Evolutionary conservation across 1,284 basidiomycete genomes (phyloP), one percentile per base, ranked within the genome.

Genomic region (Lentinus polychrous): DNA sequence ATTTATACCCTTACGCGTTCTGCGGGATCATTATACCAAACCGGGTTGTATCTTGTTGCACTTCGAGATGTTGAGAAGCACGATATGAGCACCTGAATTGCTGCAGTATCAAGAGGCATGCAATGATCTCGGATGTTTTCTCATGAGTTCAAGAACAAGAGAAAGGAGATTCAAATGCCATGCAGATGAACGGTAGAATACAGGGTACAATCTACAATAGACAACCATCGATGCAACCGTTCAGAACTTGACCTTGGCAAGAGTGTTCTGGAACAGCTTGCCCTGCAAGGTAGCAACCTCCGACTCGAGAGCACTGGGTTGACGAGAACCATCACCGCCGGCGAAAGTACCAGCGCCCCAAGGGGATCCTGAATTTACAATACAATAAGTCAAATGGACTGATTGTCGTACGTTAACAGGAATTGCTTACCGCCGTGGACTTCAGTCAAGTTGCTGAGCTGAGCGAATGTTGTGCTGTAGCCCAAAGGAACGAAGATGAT

Each of bases 401-500:
- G 39, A 27, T 6, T 33, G 6, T 24, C 5, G 32, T 11, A 44
- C 12, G 48, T 17, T 35, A 32, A 31, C 32, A 40, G 42, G 33
- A 20, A 37, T 39, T 14, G 71, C 78, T 43, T 66, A 76, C 85
- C 85, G 60, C 90, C 91, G 60, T 80, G 86, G 46, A 85, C 74
- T 65, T 83, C 79, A 12, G 60, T 64, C 45, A 87, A 49, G 67
- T 79, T 76, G 34, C 78, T 67, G 54, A 91, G 63, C 60, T 82
- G 76, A 1, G 68, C 60, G 50, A 81, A 82, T 3, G 74, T 59
- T 52, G 73, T 61, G 39, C 75, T 72, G 72, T 91, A 94, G 12
- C 90, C 91, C 49, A 91, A 71, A 22, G 91, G 90, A 8, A 92
- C 86, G 63, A 73, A 91, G 63, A 79, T 72, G 55, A 91, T 75